Conservation (phyloP, 345 rosid genomes). For the Melastoma malabathricum region DNA sequence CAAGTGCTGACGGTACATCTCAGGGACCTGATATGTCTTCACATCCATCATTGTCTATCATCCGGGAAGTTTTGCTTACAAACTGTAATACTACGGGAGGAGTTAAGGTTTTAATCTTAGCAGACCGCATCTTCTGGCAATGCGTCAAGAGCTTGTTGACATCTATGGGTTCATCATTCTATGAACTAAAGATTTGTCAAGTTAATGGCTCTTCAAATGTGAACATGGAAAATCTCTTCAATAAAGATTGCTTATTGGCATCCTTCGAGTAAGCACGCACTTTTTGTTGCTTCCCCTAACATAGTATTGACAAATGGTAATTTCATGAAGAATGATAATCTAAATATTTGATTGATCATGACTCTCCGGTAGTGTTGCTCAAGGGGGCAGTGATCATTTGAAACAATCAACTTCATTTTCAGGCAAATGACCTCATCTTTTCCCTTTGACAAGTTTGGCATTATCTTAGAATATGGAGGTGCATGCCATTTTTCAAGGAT, state of each 20-base stretch:
- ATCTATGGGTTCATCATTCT: conserved; percentile 35
- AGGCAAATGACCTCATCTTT: conserved; percentile 41
- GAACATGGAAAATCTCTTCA: conserved; percentile 18
- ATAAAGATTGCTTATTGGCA: conserved; percentile 34
- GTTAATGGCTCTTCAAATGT: neutral
- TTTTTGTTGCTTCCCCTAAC: neutral
- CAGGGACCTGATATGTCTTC: conserved; percentile 25
- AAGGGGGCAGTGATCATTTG: neutral
- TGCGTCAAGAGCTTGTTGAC: conserved; percentile 32
- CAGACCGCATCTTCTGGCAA: conserved; percentile 42
- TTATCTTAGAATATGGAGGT: conserved; percentile 53
- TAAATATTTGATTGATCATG: neutral
- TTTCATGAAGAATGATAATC: too few species aligned
- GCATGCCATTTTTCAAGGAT: conserved; percentile 27
- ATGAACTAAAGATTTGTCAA: conserved; percentile 14
- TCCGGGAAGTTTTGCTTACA: conserved; percentile 34
- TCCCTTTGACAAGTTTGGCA: conserved; percentile 32
- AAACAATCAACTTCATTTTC: conserved; percentile 3
- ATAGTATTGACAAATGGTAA: too few species aligned
- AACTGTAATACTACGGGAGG: conserved; percentile 12
- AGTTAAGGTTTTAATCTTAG: conserved; percentile 30
- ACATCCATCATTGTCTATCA: conserved; percentile 35
- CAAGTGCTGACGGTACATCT: conserved; percentile 18
- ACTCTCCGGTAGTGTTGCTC: too few species aligned
- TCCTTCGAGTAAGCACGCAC: conserved; percentile 37